Conservation (phyloP, 495 filamentous ascomycete genomes). For the Mycothermus thermophilus region DNA sequence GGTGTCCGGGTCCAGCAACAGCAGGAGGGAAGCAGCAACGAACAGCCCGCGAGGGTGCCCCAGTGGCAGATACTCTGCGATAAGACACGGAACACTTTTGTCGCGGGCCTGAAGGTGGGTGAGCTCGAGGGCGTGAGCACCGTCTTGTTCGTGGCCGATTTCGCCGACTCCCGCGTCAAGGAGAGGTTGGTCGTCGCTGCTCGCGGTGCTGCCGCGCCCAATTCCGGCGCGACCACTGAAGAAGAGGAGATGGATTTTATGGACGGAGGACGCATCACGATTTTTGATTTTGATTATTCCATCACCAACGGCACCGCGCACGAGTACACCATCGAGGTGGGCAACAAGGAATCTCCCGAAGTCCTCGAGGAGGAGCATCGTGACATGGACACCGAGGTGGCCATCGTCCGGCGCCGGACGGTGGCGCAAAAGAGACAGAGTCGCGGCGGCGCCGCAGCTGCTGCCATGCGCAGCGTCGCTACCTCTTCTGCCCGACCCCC, state of each 20-base stretch:
- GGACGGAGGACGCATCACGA: constrained; percentile 66
- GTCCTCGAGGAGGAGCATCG: constrained; percentile 58
- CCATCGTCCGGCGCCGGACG: constrained; percentile 64
- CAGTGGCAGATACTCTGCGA: constrained; percentile 61
- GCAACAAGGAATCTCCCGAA: constrained; percentile 52
- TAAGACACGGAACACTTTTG: constrained; percentile 48
- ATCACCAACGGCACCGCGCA: constrained; percentile 37
- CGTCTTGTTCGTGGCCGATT: constrained; percentile 48
- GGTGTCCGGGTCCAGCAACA: constrained; percentile 22
- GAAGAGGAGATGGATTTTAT: constrained; percentile 62
- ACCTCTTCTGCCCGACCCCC: constrained; percentile 11
- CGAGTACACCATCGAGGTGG: constrained; percentile 60
- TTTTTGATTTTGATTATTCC: constrained; percentile 62
- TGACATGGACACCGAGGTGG: constrained; percentile 69
- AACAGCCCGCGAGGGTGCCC: constrained; percentile 30
- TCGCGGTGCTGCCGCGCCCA: constrained; percentile 55
- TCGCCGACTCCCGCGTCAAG: constrained; percentile 27
- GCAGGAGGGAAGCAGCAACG: no score
- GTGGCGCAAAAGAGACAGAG: constrained; percentile 40
- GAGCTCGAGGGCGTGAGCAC: constrained; percentile 43
- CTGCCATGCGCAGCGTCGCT: constrained; percentile 22
- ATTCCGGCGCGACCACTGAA: constrained; percentile 43
- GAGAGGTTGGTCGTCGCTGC: constrained; percentile 63
- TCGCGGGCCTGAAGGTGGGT: constrained; percentile 43
- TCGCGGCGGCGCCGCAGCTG: constrained; percentile 23